phyloP scores from a whole-genome alignment of 495 filamentous ascomycete species.

The Penicillium robsamsonii region DNA sequence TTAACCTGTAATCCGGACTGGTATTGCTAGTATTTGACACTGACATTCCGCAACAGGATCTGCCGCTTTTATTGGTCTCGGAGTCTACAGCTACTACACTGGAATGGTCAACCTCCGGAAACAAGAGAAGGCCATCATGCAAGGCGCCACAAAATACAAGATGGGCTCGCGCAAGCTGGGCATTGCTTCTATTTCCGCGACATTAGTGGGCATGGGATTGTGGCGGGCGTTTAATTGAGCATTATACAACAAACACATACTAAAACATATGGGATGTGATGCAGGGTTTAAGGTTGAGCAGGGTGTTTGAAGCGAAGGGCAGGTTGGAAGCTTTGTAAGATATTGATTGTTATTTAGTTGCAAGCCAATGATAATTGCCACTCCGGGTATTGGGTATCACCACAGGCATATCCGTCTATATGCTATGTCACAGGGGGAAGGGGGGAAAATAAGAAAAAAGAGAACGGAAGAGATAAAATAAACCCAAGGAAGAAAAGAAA shows the following conservation, averaged over 20 bases:
- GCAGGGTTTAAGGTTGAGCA: conserved; percentile 5
- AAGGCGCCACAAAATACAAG: conserved; percentile 70
- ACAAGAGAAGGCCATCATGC: conserved; percentile 66
- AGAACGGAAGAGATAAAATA: conserved; percentile 9
- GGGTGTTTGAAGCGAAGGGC: background rate
- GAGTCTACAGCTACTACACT: conserved; percentile 79
- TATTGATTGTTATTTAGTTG: conserved; percentile 31
- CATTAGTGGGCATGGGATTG: conserved; percentile 66
- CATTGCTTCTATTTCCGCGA: conserved; percentile 67
- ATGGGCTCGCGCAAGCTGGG: conserved; percentile 69
- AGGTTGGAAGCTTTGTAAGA: conserved; percentile 18
- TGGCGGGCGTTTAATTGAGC: conserved; percentile 56
- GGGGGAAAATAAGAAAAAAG: conserved; percentile 16
- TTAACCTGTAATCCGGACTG: background rate
- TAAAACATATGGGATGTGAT: background rate
- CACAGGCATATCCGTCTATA: conserved; percentile 42
- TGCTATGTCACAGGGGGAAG: conserved; percentile 29
- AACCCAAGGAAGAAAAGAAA: conserved; percentile 16
- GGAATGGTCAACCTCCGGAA: conserved; percentile 72
- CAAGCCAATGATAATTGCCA: conserved; percentile 33
- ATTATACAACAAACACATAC: background rate
- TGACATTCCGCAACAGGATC: conserved; percentile 54
- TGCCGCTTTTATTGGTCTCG: conserved; percentile 84
- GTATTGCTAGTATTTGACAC: background rate
- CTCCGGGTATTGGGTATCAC: conserved; percentile 47